Evolutionary conservation across 164 flowering plant genomes (phyloP), one percentile per base, ranked within the genome.

Genomic region (Chloranthus sessilifolius): DNA sequence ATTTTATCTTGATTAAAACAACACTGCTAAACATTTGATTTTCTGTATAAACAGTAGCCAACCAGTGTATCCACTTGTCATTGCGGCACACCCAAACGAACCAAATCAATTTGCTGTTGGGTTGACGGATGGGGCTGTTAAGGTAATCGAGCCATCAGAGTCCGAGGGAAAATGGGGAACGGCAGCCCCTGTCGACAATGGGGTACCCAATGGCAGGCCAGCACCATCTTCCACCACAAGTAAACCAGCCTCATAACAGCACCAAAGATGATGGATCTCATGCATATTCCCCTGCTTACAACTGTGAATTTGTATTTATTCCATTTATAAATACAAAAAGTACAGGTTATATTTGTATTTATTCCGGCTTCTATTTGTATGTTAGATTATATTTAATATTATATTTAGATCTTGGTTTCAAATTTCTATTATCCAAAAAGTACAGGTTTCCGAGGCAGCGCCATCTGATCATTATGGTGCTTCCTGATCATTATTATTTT

Each of bases 91-190:
- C 48, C 98, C 98, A 0, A 74, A 45, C 4, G 95, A 87, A 7
- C 75, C 91, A 21, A 82, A 81, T 72, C 95, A 91, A 47, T 69
- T 91, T n/a, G 98, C 95, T 0, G 56, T 91, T 2, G 98, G 98
- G 33, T 54, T 87, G 61, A 71, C 63, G 0, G 91, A 91, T 67
- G 96, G 96, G 12, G 53, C 88, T 0, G 81, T 87, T 10, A 77
- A 85, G 57, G 95, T 85, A 27, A 46, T 91, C 2, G 96, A 91
- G 58, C 98, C 98, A 5, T 24, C 53, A 7, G 98, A 84, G 60
- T 77, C 91, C 3, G 89, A 84, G 14, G 82, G 80, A 20, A 82
- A 69, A 58, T 87, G 94, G 91, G 91, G 91, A 34, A 56, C 50
- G n/a, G 29, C 62, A 47, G 79, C 75, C 5, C 85, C 95, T 0